Percentiles rank a stretch among this genome's conserved stretches.
Conservation (phyloP, 495 filamentous ascomycete genomes). For the Sordaria brevicollis region DNA sequence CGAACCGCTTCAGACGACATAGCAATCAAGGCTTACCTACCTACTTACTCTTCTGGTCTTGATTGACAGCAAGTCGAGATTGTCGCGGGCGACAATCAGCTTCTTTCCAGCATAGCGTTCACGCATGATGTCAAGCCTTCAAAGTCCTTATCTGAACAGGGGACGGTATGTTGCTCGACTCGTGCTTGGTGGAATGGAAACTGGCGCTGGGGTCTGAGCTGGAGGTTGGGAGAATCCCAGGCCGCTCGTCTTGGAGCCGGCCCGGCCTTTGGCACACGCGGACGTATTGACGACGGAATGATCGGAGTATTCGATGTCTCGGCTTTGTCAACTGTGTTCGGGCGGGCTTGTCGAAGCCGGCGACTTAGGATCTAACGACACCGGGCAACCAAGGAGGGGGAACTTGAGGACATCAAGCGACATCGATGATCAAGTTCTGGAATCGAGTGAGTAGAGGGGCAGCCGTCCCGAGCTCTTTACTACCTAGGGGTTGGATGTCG, state of each 20-base stretch:
- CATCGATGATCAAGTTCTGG: neutral
- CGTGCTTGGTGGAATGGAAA: neutral
- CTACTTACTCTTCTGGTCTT: neutral
- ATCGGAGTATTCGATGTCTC: neutral
- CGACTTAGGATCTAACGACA: too few species aligned
- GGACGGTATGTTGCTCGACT: constrained; percentile 50
- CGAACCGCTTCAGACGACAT: neutral
- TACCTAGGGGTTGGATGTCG: neutral
- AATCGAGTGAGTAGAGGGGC: neutral
- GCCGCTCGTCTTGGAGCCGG: neutral
- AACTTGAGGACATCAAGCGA: neutral
- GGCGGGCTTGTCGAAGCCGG: too few species aligned
- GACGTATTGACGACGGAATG: neutral
- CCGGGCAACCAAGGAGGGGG: neutral
- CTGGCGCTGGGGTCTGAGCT: neutral
- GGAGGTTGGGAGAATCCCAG: neutral
- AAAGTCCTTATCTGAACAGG: constrained; percentile 76
- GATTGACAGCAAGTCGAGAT: constrained; percentile 52
- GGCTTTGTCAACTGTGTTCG: neutral
- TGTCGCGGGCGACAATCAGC: constrained; percentile 83
- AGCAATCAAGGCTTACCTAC: too few species aligned
- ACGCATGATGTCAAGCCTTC: constrained; percentile 69
- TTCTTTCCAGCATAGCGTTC: constrained; percentile 74
- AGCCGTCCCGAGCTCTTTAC: neutral
- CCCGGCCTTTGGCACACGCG: neutral